These are phyloP conservation scores for Cyclotella cryptica DNA, from an alignment of 108 stramenopile species.

Conservation along the genomic window DNA sequence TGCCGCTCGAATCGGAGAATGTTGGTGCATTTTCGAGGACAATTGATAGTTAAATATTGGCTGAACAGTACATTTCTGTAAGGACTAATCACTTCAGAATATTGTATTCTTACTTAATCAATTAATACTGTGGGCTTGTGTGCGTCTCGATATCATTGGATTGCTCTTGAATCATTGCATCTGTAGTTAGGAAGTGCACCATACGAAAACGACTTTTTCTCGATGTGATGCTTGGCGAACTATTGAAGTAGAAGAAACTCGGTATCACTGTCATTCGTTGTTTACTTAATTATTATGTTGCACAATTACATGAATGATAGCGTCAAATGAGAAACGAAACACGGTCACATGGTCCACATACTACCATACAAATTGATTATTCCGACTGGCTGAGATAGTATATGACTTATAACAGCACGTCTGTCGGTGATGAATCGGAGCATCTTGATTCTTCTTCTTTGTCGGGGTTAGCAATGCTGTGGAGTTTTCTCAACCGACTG, in stretches of 20 bases:
- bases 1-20: constrained; percentile 38
- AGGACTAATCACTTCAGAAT: background rate
- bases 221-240: too few species aligned
- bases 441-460: constrained; percentile 17
- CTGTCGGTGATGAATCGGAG: constrained; percentile 7
- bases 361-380: background rate
- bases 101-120: background rate
- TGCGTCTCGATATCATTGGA: too few species aligned
- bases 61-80: background rate
- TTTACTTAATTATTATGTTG: too few species aligned
- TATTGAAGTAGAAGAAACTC: too few species aligned
- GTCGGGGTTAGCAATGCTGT: background rate
- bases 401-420: constrained; percentile 2
- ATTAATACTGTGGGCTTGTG: too few species aligned
- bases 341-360: too few species aligned
- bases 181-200: too few species aligned
- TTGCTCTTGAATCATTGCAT: too few species aligned
- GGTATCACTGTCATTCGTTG: too few species aligned
- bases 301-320: too few species aligned
- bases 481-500: background rate
- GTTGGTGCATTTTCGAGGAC: constrained; percentile 25
- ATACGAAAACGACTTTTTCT: too few species aligned
- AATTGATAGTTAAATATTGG: background rate
- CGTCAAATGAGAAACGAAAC: too few species aligned
- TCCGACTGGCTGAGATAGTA: background rate